phyloP scores from a whole-genome alignment of 257 asterid species.

The Anisodus tanguticus region DNA sequence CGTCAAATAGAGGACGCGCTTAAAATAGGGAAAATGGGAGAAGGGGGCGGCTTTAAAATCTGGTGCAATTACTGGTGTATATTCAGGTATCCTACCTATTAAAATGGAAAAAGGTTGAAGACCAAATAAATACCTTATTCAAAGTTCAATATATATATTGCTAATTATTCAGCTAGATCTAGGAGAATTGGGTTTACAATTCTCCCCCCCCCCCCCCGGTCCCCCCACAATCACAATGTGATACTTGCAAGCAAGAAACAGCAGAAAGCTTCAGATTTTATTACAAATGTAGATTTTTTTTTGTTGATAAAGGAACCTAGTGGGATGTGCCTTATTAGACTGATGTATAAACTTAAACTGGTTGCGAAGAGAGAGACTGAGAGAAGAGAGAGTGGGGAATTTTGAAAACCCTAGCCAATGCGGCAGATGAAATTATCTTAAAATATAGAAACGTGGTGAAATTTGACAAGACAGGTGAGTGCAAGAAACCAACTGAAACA shows the following conservation, averaged over 20 bases:
- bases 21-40: not conserved
- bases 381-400: too few species aligned
- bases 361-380: too few species aligned
- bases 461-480: not conserved
- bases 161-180: not conserved
- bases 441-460: not conserved
- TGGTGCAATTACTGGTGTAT: not conserved
- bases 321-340: too few species aligned
- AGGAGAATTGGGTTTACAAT: not conserved
- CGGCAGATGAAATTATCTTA: not conserved
- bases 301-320: too few species aligned
- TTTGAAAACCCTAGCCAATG: too few species aligned
- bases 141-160: conserved; percentile 15
- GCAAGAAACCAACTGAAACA: conserved; percentile 32
- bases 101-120: not conserved
- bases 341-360: too few species aligned
- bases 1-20: not conserved
- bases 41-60: not conserved
- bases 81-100: not conserved
- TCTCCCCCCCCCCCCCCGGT: not conserved
- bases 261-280: conserved; percentile 15
- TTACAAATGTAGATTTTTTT: not conserved
- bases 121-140: not conserved
- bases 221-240: not conserved
- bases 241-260: not conserved